Evolutionary conservation across 257 asterid genomes (phyloP).

Genomic region (Rauvolfia tetraphylla): DNA sequence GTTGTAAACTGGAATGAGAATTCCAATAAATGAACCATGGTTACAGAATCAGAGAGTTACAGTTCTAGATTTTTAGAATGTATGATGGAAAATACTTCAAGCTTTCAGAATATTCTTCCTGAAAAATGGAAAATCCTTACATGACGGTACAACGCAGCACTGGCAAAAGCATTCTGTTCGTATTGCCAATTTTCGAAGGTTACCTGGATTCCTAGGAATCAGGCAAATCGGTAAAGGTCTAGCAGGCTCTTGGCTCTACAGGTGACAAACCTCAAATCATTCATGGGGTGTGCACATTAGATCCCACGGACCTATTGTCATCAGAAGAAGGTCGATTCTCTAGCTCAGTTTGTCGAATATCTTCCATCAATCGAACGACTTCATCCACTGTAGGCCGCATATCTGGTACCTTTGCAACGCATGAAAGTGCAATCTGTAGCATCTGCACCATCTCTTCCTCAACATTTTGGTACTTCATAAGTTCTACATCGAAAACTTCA

Average conservation of each 20-base stretch:
- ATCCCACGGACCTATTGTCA: conserved; percentile 54
- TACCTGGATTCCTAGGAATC: background rate
- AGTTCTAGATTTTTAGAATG: background rate
- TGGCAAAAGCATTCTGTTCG: background rate
- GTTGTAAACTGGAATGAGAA: too few species aligned
- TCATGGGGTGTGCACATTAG: conserved; percentile 48
- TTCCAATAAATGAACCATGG: too few species aligned
- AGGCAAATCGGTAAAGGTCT: background rate
- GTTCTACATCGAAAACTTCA: conserved; percentile 81
- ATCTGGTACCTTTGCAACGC: conserved; percentile 67
- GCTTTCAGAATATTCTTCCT: background rate
- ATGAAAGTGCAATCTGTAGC: conserved; percentile 86
- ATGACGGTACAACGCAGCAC: background rate
- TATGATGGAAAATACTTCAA: background rate
- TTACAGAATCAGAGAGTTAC: background rate
- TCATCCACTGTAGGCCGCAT: conserved; percentile 68
- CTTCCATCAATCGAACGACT: conserved; percentile 68
- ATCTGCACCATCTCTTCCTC: conserved; percentile 95
- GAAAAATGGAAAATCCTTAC: background rate
- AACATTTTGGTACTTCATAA: conserved; percentile 44
- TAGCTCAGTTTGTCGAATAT: conserved; percentile 45
- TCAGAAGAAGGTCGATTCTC: conserved; percentile 69
- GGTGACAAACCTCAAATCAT: conserved; percentile 4
- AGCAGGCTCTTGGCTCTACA: background rate
- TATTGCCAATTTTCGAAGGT: background rate